Base-by-base conservation (phyloP, 2,329 filamentous ascomycete species). In the Lasiodiplodia theobromae region DNA sequence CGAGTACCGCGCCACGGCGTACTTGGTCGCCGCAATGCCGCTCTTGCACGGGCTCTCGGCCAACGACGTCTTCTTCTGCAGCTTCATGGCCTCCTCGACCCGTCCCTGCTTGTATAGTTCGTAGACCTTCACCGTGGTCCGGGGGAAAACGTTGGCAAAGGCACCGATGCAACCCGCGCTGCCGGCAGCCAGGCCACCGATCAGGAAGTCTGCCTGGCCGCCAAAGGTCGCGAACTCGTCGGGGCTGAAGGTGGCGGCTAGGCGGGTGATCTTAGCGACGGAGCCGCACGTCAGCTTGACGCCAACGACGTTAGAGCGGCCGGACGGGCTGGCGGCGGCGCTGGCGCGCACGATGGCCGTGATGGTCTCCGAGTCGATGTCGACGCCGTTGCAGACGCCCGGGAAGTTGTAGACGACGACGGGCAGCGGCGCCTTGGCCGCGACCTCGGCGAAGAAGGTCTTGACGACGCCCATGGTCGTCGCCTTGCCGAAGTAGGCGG, bases 341-440 rank as follows among this genome's bases (percentile, higher is more conserved):
- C 40, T 34, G 16, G 37, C n/a, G n/a, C 40, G 25, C 40, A 49
- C 58, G 25, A 63, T 63, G 25, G 23, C 79, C 2, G 85, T 81
- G 71, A 92, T 88, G 72, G 87, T 86, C 70, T 91, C 89, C 56
- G 92, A 82, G 73, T 92, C 90, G 12, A 92, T 82, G 44, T 63
- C 58, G 18, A 63, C 58, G 4, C 90, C 90, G 14, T 88, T 86
- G 25, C 86, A 88, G 4, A 91, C 89, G 5, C 84, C 88, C 1
- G 90, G 90, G 81, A 89, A 92, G 79, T 92, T 92, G 83, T 92
- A 92, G 69, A 93, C 88, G 44, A 92, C 78, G 28, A 92, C 81
- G 0, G 90, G 90, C 0, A 92, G 75, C 0, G 87, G 85, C 21
- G 85, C 87, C 1, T 84, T 84, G 63, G 85, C 82, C 2, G 90